Evolutionary conservation across 2,329 filamentous ascomycete species (phyloP).

Genomic region (Paraphaeosphaeria sporulosa): DNA sequence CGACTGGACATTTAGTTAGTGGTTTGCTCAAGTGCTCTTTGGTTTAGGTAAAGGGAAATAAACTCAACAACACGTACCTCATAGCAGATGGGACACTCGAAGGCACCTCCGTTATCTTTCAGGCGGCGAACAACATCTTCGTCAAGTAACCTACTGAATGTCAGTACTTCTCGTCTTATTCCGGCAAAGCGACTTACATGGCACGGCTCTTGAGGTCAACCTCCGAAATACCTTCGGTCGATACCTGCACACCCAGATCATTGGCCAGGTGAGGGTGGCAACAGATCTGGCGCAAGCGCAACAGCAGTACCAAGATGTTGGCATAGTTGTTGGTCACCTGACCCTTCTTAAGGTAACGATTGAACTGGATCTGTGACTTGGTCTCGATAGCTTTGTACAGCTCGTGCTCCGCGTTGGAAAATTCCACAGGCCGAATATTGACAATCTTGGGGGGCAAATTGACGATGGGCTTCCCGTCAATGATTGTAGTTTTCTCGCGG

Average conservation of each 20-base stretch:
- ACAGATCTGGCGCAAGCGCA: conserved; percentile 81
- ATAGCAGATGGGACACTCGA: conserved; percentile 85
- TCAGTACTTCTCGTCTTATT: background rate
- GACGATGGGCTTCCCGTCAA: conserved; percentile 81
- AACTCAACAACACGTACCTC: conserved; percentile 54
- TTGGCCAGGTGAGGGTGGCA: conserved; percentile 78
- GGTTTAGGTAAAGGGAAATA: too few species aligned
- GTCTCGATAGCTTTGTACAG: conserved; percentile 73
- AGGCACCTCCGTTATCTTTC: conserved; percentile 64
- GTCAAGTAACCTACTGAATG: conserved; percentile 55
- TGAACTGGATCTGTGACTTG: conserved; percentile 74
- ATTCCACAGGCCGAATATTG: conserved; percentile 68
- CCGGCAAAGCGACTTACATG: conserved; percentile 38
- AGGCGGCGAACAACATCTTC: conserved; percentile 71
- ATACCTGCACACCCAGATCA: conserved; percentile 69
- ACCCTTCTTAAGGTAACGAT: conserved; percentile 74
- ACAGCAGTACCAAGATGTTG: conserved; percentile 78
- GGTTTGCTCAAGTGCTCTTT: background rate
- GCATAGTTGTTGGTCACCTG: conserved; percentile 78
- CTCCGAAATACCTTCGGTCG: conserved; percentile 63
- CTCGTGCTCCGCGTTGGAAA: conserved; percentile 69
- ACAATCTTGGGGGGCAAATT: conserved; percentile 71
- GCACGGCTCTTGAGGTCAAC: conserved; percentile 70
- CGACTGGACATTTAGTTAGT: conserved; percentile 40
- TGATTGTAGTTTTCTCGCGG: conserved; percentile 78